These are phyloP conservation scores for Phyllosticta citribraziliensis DNA, from an alignment of 2,329 filamentous ascomycete genomes.

Conservation along the genomic window DNA sequence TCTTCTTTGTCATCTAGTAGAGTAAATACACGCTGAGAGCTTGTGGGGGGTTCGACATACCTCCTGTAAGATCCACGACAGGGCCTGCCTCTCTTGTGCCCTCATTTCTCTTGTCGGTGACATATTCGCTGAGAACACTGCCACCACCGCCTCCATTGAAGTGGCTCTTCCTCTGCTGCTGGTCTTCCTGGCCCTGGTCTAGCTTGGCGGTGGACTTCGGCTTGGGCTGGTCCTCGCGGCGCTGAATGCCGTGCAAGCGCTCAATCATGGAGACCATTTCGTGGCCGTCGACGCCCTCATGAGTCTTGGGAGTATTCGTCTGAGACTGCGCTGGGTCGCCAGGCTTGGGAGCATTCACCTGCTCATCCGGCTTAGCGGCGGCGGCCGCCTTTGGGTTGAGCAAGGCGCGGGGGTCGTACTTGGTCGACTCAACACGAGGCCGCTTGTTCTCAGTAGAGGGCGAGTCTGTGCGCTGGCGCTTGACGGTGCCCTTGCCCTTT, in stretches of 20 bases:
- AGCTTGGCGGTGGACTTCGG: slow-evolving; percentile 11
- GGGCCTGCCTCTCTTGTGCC: slow-evolving; percentile 38
- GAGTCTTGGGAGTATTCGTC: slow-evolving; percentile 12
- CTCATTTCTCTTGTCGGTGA: slow-evolving; percentile 34
- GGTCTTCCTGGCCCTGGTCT: slow-evolving; percentile 11
- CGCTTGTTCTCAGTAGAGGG: not conserved
- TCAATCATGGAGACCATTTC: slow-evolving; percentile 59
- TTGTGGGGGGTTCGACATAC: not conserved
- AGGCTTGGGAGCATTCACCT: not conserved
- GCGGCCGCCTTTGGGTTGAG: slow-evolving; percentile 24
- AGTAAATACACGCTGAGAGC: not conserved
- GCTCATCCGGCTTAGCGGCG: slow-evolving; percentile 12
- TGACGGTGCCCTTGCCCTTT: slow-evolving; percentile 10
- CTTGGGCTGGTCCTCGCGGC: slow-evolving; percentile 54
- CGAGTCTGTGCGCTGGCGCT: not conserved
- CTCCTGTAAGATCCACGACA: slow-evolving; percentile 37
- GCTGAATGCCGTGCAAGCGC: slow-evolving; percentile 63
- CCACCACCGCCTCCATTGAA: slow-evolving; percentile 39
- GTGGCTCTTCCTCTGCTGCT: slow-evolving; percentile 28
- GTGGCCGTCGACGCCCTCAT: slow-evolving; percentile 15
- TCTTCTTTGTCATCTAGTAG: not conserved
- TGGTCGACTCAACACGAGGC: not conserved
- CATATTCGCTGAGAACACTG: slow-evolving; percentile 52
- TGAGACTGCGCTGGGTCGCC: not conserved
- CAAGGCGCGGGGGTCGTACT: slow-evolving; percentile 22